Percentiles rank a stretch among this genome's conserved stretches.
These are phyloP conservation scores for Quercus mongolica DNA, from an alignment of 306 rosid species.

Conservation along the genomic window DNA sequence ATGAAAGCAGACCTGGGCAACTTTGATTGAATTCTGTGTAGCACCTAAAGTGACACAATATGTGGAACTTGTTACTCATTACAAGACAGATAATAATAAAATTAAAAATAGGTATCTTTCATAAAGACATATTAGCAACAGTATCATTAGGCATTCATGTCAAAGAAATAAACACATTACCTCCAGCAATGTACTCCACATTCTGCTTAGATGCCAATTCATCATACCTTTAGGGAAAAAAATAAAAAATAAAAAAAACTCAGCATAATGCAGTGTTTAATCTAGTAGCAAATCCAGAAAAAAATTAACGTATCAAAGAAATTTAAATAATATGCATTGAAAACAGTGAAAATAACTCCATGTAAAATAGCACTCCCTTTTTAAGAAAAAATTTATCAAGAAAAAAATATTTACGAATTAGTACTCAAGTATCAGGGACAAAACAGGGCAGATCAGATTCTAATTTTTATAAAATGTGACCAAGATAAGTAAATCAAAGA, in stretches of 20 bases:
- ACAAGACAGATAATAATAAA: background rate
- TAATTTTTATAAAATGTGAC: background rate
- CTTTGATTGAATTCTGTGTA: slow-evolving; percentile 84
- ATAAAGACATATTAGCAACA: background rate
- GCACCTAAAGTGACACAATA: slow-evolving; percentile 54
- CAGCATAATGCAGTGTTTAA: too few relatives aligned
- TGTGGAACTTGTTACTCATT: background rate
- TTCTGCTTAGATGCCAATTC: slow-evolving; percentile 53
- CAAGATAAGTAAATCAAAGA: background rate
- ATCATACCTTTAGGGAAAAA: slow-evolving; percentile 45
- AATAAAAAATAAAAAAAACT: too few relatives aligned
- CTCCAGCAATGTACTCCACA: slow-evolving; percentile 97
- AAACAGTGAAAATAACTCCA: background rate
- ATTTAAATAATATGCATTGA: background rate
- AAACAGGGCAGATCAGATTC: background rate
- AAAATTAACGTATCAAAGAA: background rate
- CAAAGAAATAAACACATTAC: slow-evolving; percentile 32
- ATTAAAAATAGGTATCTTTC: background rate
- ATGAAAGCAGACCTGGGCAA: slow-evolving; percentile 71
- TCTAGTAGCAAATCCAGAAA: too few relatives aligned
- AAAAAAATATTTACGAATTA: background rate
- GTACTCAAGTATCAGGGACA: background rate
- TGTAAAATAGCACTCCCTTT: background rate
- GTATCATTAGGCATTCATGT: background rate
- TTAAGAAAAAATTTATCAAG: too few relatives aligned